These are phyloP conservation scores for Davidsoniella eucalypti DNA, from an alignment of 2,329 filamentous ascomycete species.

Conservation along the genomic window DNA sequence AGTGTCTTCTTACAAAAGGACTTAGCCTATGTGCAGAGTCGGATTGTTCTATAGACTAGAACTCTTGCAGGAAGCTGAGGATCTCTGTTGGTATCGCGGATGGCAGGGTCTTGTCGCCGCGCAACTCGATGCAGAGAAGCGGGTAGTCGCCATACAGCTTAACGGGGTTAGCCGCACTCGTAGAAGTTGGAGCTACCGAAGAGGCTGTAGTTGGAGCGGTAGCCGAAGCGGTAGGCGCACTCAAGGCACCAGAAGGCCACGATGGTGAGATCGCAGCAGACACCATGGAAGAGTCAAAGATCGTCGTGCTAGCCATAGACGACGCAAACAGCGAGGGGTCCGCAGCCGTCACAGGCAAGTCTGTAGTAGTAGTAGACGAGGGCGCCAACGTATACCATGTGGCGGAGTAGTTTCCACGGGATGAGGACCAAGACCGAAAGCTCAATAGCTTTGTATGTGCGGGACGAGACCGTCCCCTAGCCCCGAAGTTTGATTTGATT, in stretches of 20 bases:
- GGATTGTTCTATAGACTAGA: neutral
- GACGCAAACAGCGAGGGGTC: neutral
- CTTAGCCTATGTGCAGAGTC: neutral
- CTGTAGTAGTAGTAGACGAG: neutral
- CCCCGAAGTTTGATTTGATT: no score
- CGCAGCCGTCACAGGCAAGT: neutral
- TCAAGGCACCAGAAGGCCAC: constrained; percentile 5
- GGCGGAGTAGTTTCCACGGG: constrained; percentile 6
- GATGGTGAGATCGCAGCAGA: constrained; percentile 4
- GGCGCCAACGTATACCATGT: constrained; percentile 1
- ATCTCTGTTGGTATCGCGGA: constrained; percentile 4
- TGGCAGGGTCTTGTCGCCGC: neutral
- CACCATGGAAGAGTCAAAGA: neutral
- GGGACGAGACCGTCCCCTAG: no score
- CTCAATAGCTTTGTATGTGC: no score
- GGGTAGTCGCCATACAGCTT: constrained; percentile 11
- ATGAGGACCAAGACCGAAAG: constrained; percentile 1
- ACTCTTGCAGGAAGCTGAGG: constrained; percentile 7
- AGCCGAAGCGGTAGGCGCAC: neutral
- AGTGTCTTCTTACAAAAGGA: neutral
- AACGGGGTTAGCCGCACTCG: neutral
- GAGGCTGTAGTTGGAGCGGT: neutral
- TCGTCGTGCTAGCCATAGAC: neutral
- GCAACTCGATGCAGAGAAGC: constrained; percentile 10
- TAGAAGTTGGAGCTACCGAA: neutral